Evolutionary conservation across 495 filamentous ascomycete species (phyloP), one percentile per base, ranked within the genome.

Genomic region (Aspergillus taichungensis): DNA sequence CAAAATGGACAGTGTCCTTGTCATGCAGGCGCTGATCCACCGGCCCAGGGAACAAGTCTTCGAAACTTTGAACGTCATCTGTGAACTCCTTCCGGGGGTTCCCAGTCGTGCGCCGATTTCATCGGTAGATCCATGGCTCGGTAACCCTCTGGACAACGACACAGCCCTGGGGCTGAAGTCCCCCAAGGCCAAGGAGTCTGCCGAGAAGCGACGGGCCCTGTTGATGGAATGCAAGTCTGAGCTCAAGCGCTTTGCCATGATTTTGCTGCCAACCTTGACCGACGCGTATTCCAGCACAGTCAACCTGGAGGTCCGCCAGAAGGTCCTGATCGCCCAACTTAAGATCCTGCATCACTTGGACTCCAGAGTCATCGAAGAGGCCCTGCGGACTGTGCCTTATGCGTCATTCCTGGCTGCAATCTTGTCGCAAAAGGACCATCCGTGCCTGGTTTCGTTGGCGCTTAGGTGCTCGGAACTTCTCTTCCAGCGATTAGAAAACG

Each of bases 341-440:
- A 96, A 97, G 68, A 97, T 99, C 89, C 77, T 99, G 9, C 95
- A 89, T n/a, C 94, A 95, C 51, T 57, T 97, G 13, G 90, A 96
- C 54, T 74, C 76, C 8, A 73, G 75, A 31, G 85, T 99, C 36
- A 75, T 99, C 10, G 78, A 87, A 46, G 91, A 94, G 41, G 83
- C 92, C 33, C 67, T 99, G 12, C 85, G 85, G n/a, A 74, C 85
- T 8, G 88, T 97, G 5, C 85, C 92, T 5, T 99, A 97, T 63
- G 88, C 94, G n/a, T 99, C 94, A 1, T 95, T 94, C 62, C 65
- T 99, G 24, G 92, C 92, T 5, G 84, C 94, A 0, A 97, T 99
- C 56, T 77, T 99, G 11, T 95, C 92, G 2, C 94, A 97, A 57
- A 86, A 94, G 58, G 94, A 99, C 52, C 88, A 97, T 56, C 80